Evolutionary conservation across 805 yeast species (phyloP).

Genomic region (Candida arabinofermentans): DNA sequence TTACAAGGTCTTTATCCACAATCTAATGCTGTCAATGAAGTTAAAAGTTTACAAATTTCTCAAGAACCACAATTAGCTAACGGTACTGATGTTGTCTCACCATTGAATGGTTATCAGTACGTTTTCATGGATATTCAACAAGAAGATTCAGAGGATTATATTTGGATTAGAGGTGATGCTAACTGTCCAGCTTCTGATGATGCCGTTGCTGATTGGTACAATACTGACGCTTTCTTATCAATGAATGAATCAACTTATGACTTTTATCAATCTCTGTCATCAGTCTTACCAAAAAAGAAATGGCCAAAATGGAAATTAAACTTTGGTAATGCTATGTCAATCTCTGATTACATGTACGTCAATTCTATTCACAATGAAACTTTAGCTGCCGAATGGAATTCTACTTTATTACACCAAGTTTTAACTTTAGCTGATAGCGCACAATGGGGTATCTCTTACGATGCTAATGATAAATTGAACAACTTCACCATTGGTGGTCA

Average conservation of each 20-base stretch:
- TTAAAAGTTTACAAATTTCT: conserved; percentile 19
- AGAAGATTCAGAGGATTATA: conserved; percentile 33
- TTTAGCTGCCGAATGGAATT: conserved; percentile 31
- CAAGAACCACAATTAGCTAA: conserved; percentile 35
- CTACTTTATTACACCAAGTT: conserved; percentile 29
- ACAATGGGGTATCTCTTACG: conserved; percentile 35
- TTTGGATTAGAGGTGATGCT: conserved; percentile 40
- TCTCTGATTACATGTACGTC: conserved; percentile 39
- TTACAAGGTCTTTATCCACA: conserved; percentile 48
- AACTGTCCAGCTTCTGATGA: conserved; percentile 36
- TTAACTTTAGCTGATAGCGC: conserved; percentile 36
- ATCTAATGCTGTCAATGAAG: conserved; percentile 25
- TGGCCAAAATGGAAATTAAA: conserved; percentile 31
- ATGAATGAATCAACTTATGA: conserved; percentile 33
- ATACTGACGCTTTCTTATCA: conserved; percentile 29
- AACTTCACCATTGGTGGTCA: conserved; percentile 40
- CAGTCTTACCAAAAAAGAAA: conserved; percentile 23
- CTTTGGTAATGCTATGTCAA: conserved; percentile 36
- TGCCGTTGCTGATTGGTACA: conserved; percentile 30
- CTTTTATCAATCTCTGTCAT: conserved; percentile 36
- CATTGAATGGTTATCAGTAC: conserved; percentile 44
- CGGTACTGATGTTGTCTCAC: conserved; percentile 36
- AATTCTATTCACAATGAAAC: conserved; percentile 39
- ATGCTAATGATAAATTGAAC: conserved; percentile 24
- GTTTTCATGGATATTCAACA: conserved; percentile 36